These are phyloP conservation scores for Cydonia oblonga DNA, from an alignment of 331 rosid genomes.

Conservation along the genomic window DNA sequence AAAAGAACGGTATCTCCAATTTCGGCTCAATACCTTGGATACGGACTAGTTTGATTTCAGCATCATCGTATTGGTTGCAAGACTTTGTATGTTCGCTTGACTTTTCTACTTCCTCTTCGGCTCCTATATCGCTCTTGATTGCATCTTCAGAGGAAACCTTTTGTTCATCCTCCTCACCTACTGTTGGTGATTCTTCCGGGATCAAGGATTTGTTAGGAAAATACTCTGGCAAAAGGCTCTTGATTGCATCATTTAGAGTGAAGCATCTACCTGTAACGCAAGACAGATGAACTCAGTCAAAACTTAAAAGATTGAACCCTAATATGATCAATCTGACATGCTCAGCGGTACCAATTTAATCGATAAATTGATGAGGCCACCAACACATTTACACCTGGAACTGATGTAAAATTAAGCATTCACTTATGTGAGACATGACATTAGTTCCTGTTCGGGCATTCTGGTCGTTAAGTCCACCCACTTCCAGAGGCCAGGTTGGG, in stretches of 20 bases:
- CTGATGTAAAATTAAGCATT: neutral
- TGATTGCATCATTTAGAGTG: constrained; percentile 65
- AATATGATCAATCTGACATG: neutral
- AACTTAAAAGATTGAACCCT: neutral
- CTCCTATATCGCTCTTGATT: neutral
- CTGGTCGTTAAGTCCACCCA: neutral
- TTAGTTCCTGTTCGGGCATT: neutral
- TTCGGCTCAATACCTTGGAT: constrained; percentile 93
- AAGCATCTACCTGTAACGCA: constrained; percentile 52
- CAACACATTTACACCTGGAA: neutral
- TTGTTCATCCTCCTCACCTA: constrained; percentile 17
- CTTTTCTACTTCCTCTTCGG: constrained; percentile 30
- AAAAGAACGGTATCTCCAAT: constrained; percentile 72
- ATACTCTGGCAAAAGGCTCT: constrained; percentile 62
- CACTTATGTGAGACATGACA: neutral
- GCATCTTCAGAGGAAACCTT: constrained; percentile 23
- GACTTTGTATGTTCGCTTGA: constrained; percentile 18
- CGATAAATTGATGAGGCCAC: neutral
- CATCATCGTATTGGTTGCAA: constrained; percentile 13
- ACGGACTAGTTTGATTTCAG: constrained; percentile 62
- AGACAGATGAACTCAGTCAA: neutral
- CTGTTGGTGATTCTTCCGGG: constrained; percentile 14
- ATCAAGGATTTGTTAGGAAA: constrained; percentile 19
- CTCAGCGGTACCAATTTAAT: neutral
- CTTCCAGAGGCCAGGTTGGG: neutral